phyloP scores from a whole-genome alignment of 192 early-diverging fungal genomes.

The Neocallimastix lanati region DNA sequence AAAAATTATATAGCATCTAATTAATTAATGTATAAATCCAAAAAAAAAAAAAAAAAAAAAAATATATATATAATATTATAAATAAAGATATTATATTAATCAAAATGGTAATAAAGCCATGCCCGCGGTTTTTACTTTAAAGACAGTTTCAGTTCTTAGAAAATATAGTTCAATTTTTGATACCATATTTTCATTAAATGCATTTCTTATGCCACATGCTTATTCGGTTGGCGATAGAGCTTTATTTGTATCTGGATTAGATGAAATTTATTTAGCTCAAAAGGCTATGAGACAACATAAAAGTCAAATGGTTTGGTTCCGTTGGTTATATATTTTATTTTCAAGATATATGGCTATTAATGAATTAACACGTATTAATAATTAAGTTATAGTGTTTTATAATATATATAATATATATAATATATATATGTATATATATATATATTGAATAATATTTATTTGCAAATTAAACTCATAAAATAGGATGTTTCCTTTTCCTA shows the following conservation, averaged over 20 bases:
- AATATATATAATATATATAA: no score
- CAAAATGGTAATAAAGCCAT: background rate
- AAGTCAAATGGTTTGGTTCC: conserved; percentile 85
- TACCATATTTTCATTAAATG: background rate
- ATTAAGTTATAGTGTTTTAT: conserved; percentile 6
- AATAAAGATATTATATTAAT: background rate
- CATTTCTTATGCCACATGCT: background rate
- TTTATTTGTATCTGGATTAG: conserved; percentile 39
- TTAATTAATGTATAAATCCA: no score
- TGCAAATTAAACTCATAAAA: no score
- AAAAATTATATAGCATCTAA: no score
- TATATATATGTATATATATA: no score
- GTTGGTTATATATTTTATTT: conserved; percentile 65
- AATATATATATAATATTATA: no score
- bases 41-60: no score
- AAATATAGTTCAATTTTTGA: background rate
- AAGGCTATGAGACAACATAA: conserved; percentile 62
- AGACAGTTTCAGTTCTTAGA: background rate
- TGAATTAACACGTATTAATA: conserved; percentile 28
- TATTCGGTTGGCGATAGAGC: background rate
- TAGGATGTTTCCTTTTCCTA: no score
- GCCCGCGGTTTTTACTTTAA: background rate
- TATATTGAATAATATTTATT: no score
- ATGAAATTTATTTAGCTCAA: conserved; percentile 28
- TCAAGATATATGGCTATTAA: conserved; percentile 84